Evolutionary conservation across 768 basidiomycete species (phyloP).

Genomic region (Mycena belliarum): DNA sequence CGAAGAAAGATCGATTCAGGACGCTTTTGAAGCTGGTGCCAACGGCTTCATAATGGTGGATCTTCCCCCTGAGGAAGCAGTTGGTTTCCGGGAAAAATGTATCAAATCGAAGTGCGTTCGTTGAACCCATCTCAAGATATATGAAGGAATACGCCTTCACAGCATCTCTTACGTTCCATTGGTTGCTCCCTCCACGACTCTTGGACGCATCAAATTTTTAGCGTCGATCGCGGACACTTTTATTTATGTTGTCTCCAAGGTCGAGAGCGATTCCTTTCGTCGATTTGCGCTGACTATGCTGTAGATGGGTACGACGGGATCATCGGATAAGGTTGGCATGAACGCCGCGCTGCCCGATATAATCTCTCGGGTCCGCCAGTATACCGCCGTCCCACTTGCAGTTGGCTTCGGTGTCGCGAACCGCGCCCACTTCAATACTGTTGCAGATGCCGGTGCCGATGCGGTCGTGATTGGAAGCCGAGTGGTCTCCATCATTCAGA

Average conservation of each 20-base stretch:
- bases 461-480: constrained; percentile 93
- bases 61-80: constrained; percentile 94
- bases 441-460: constrained; percentile 87
- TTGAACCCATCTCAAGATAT: neutral
- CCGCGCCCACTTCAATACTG: constrained; percentile 82
- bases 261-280: constrained; percentile 27
- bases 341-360: constrained; percentile 82
- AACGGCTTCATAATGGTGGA: constrained; percentile 99
- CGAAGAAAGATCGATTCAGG: constrained; percentile 90
- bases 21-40: constrained; percentile 86
- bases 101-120: constrained; percentile 67
- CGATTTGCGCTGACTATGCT: constrained; percentile 13
- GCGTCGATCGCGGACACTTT: constrained; percentile 94
- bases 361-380: constrained; percentile 77
- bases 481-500: constrained; percentile 79
- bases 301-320: constrained; percentile 97
- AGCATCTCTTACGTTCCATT: constrained; percentile 95
- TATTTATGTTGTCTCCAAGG: constrained; percentile 98
- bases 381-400: constrained; percentile 81
- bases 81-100: constrained; percentile 89
- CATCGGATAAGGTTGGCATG: constrained; percentile 69
- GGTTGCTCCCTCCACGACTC: constrained; percentile 90
- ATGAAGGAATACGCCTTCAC: constrained; percentile 5
- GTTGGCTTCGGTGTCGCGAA: constrained; percentile 97
- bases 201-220: constrained; percentile 87